Percentiles rank a stretch among this genome's conserved stretches.
These are phyloP conservation scores for Emericellopsis atlantica DNA, from an alignment of 2,329 filamentous ascomycete species.

Conservation along the genomic window DNA sequence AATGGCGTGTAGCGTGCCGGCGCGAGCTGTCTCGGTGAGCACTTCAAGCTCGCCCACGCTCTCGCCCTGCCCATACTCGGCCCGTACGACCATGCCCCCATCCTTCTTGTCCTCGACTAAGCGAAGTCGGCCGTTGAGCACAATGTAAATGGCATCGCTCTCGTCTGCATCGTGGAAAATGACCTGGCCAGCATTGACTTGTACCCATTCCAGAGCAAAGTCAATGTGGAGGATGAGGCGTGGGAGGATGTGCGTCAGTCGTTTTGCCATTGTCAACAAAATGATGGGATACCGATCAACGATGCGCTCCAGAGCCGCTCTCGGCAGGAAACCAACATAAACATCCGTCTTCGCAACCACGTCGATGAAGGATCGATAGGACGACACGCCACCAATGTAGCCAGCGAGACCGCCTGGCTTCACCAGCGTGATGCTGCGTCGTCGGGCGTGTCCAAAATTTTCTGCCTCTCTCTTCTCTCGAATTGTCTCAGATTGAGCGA, in stretches of 20 bases:
- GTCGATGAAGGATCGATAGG: slow-evolving; percentile 91
- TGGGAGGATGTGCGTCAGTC: slow-evolving; percentile 79
- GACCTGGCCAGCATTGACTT: slow-evolving; percentile 88
- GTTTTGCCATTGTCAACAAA: slow-evolving; percentile 88
- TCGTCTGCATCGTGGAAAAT: slow-evolving; percentile 91
- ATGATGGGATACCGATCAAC: slow-evolving; percentile 89
- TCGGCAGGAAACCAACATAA: slow-evolving; percentile 88
- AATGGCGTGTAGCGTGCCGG: slow-evolving; percentile 87
- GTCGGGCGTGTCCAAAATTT: slow-evolving; percentile 25
- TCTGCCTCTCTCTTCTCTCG: slow-evolving; percentile 20
- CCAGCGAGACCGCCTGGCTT: slow-evolving; percentile 91
- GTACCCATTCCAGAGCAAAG: slow-evolving; percentile 96
- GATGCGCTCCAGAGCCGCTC: slow-evolving; percentile 75
- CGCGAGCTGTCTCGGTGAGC: slow-evolving; percentile 83
- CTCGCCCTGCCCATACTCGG: slow-evolving; percentile 92
- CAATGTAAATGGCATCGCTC: slow-evolving; percentile 96
- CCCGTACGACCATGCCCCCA: slow-evolving; percentile 72
- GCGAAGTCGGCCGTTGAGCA: slow-evolving; percentile 82
- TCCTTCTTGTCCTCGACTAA: slow-evolving; percentile 72
- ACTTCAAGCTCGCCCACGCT: slow-evolving; percentile 96
- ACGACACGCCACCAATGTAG: slow-evolving; percentile 88
- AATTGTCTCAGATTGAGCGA: slow-evolving; percentile 13
- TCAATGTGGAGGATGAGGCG: slow-evolving; percentile 91
- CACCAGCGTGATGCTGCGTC: slow-evolving; percentile 73
- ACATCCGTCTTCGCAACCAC: slow-evolving; percentile 97